Base-by-base conservation (phyloP, 2,329 filamentous ascomycete species). In the Rutstroemia sydowiana region DNA sequence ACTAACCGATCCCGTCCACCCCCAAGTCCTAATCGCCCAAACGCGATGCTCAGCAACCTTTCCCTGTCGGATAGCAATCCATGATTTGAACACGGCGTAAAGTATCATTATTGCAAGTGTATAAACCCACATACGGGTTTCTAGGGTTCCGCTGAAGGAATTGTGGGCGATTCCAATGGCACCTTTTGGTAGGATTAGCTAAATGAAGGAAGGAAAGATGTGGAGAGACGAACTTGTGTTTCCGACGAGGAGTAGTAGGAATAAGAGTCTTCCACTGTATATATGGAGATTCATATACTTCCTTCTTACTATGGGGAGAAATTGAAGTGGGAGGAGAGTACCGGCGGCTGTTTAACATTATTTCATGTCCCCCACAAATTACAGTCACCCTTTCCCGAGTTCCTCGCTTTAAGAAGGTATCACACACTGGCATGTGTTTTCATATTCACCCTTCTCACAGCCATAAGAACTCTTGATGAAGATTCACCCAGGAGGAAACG, bases 21-120 rank as follows among this genome's bases (percentile, higher is more conserved):
- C 46, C 46, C 46, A 48, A 48, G 46, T 32, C 46, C 46, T 48
- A 10, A 48, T 42, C n/a, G 46, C 46, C 46, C 46, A 48, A 23
- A 16, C 18, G 18, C 46, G 16, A 30, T 48, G 46, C 14, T 40
- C 28, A 11, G 1, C 14, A 14, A 42, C 23, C 23, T 31, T 48
- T 5, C 31, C 31, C 13, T 21, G 46, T 20, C 46, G 20, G 23
- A 48, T 32, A 5, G 36, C 36, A 31, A 41, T 13, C 46, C 36
- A 48, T 11, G 46, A 48, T 42, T 30, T 42, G 14, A 23, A 5
- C 9, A 42, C 20, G 6, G 26, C 36, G 30, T 41, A 31, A n/a
- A 14, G 41, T 23, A n/a, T 13, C 46, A 42, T 31, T 7, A 21
- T 1, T 2, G 23, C 46, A 4, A 48, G 46, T 13, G 46, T 48